Conservation (phyloP, 2,329 filamentous ascomycete genomes). For the Scedosporium dehoogii region DNA sequence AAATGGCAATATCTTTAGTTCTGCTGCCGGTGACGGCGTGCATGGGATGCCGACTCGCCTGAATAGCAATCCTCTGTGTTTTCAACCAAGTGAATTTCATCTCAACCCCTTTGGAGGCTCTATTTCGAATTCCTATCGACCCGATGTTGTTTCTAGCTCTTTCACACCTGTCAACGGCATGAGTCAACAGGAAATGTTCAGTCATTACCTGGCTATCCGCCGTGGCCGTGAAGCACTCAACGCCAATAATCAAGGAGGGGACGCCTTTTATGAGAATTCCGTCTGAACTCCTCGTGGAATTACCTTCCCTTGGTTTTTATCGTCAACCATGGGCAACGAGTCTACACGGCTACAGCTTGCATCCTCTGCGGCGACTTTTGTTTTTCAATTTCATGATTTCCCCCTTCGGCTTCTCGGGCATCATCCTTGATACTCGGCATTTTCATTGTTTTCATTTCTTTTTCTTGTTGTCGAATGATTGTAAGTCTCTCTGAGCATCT, state of each 20-base stretch:
- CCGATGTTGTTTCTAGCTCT: slow-evolving; percentile 9
- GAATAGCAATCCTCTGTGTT: slow-evolving; percentile 21
- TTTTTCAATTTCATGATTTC: too few relatives aligned
- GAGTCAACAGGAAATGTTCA: slow-evolving; percentile 3
- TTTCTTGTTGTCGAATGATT: too few relatives aligned
- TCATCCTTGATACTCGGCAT: too few relatives aligned
- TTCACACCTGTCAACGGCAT: slow-evolving; percentile 4
- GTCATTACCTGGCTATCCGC: slow-evolving; percentile 1
- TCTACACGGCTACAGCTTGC: too few relatives aligned
- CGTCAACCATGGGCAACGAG: background rate
- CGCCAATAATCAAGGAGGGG: background rate
- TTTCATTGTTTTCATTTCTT: too few relatives aligned
- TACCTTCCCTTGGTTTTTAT: background rate
- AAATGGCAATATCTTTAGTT: slow-evolving; percentile 13
- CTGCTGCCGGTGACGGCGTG: background rate
- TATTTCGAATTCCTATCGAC: slow-evolving; percentile 6
- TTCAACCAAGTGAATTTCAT: slow-evolving; percentile 17
- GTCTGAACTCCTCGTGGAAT: background rate
- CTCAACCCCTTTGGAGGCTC: slow-evolving; percentile 15
- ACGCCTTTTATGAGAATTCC: background rate
- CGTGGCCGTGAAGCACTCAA: background rate
- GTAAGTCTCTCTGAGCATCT: too few relatives aligned
- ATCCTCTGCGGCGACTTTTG: too few relatives aligned
- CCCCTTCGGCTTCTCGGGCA: too few relatives aligned
- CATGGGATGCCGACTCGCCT: slow-evolving; percentile 11